These are phyloP conservation scores for Amanita fuliginea DNA, from an alignment of 768 basidiomycete genomes.

Conservation along the genomic window DNA sequence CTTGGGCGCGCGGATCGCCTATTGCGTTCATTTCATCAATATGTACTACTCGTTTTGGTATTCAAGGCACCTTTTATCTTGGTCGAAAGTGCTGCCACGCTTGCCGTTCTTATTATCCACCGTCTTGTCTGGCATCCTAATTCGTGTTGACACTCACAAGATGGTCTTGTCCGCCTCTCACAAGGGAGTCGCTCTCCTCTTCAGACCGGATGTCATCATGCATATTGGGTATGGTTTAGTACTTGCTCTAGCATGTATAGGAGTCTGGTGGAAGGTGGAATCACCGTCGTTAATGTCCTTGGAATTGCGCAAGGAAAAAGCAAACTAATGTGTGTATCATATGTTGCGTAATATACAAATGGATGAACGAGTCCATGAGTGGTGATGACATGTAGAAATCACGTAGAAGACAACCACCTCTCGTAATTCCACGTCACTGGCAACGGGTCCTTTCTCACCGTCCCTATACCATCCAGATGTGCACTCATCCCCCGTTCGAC, in stretches of 20 bases:
- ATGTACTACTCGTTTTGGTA: constrained; percentile 24
- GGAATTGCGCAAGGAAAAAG: not conserved
- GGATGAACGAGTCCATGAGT: not conserved
- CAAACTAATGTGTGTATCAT: not conserved
- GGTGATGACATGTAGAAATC: not conserved
- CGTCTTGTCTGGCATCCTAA: not conserved
- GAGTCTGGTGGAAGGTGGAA: constrained; percentile 9
- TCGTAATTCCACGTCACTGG: constrained; percentile 36
- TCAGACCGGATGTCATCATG: constrained; percentile 1
- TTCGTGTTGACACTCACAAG: not conserved
- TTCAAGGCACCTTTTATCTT: constrained; percentile 1
- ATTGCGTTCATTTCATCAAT: constrained; percentile 39
- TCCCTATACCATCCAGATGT: constrained; percentile 19
- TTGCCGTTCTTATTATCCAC: not conserved
- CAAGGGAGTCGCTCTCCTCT: constrained; percentile 4
- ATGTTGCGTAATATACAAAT: not conserved
- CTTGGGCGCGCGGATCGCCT: constrained; percentile 49
- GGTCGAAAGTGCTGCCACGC: not conserved
- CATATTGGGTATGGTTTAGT: constrained; percentile 8
- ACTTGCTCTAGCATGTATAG: constrained; percentile 8
- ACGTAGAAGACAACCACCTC: constrained; percentile 19
- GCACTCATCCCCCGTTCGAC: constrained; percentile 29
- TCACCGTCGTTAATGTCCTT: not conserved
- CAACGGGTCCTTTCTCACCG: constrained; percentile 19
- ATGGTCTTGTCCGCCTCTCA: not conserved